Conservation (phyloP, 257 asterid species). For the Scutellaria barbata region DNA sequence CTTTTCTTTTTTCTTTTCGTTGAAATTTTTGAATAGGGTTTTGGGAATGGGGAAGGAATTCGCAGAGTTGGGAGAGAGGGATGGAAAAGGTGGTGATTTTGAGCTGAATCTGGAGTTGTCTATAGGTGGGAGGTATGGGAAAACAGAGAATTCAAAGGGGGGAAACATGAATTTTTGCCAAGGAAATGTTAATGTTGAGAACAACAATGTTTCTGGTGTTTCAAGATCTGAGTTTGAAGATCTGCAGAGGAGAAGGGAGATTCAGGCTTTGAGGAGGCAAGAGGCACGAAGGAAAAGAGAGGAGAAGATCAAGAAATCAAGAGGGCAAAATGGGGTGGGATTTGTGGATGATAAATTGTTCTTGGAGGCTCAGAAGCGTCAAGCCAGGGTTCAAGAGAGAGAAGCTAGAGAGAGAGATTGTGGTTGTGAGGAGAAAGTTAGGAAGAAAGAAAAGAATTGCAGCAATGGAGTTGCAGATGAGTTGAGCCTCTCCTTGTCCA, state of each 20-base stretch:
- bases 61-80: neutral
- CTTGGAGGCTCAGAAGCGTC: conserved; percentile 45
- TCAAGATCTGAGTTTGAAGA: conserved; percentile 39
- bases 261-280: conserved; percentile 58
- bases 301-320: conserved; percentile 46
- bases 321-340: conserved; percentile 14
- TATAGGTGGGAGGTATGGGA: conserved; percentile 60
- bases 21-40: neutral
- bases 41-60: neutral
- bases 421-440: conserved; percentile 20
- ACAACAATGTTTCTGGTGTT: neutral
- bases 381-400: conserved; percentile 46
- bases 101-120: conserved; percentile 73
- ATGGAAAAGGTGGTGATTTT: conserved; percentile 42
- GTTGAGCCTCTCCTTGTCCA: conserved; percentile 34
- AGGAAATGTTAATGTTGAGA: neutral
- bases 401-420: conserved; percentile 47
- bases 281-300: conserved; percentile 60
- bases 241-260: conserved; percentile 47
- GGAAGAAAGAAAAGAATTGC: conserved; percentile 19
- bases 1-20: too few species aligned
- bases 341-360: conserved; percentile 36
- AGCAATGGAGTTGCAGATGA: conserved; percentile 20
- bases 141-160: conserved; percentile 22
- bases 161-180: neutral